These are phyloP conservation scores for Paracamarosporium sp. DNA, from an alignment of 2,329 filamentous ascomycete genomes.

Conservation along the genomic window DNA sequence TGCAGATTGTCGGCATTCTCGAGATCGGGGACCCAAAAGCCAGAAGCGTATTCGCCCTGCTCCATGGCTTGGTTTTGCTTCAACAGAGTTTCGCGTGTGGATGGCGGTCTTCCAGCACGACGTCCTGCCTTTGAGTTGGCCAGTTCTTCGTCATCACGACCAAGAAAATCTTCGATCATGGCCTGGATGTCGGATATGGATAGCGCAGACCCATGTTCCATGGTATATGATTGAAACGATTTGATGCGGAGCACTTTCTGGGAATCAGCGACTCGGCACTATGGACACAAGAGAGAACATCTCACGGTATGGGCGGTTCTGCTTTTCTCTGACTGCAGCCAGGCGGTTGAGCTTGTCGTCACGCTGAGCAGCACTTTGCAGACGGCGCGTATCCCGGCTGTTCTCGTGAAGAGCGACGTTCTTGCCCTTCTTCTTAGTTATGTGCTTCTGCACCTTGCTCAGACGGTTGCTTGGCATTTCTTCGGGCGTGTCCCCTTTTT, in stretches of 20 bases:
- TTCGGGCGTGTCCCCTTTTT: no score
- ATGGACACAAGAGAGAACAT: slow-evolving; percentile 7
- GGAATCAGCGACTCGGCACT: background rate
- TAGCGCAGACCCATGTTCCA: slow-evolving; percentile 55
- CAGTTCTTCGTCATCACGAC: slow-evolving; percentile 75
- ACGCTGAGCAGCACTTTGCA: slow-evolving; percentile 79
- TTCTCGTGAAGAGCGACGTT: slow-evolving; percentile 83
- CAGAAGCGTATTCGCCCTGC: slow-evolving; percentile 79
- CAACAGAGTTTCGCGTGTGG: slow-evolving; percentile 77
- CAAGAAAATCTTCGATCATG: slow-evolving; percentile 55
- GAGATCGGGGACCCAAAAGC: slow-evolving; percentile 87
- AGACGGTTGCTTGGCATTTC: slow-evolving; percentile 64
- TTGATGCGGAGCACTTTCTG: slow-evolving; percentile 67
- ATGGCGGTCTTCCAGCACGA: slow-evolving; percentile 80
- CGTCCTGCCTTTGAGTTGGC: slow-evolving; percentile 70
- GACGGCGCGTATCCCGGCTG: slow-evolving; percentile 81
- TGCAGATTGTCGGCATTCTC: slow-evolving; percentile 69
- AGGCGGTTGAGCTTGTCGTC: slow-evolving; percentile 83
- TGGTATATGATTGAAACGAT: slow-evolving; percentile 74
- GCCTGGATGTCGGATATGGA: slow-evolving; percentile 63
- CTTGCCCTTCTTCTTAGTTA: slow-evolving; percentile 83
- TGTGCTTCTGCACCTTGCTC: slow-evolving; percentile 85
- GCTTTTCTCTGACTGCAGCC: slow-evolving; percentile 71
- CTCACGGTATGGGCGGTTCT: slow-evolving; percentile 76
- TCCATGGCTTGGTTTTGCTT: slow-evolving; percentile 74